Evolutionary conservation across 257 asterid species (phyloP).

Genomic region (Cynanchum wilfordii): DNA sequence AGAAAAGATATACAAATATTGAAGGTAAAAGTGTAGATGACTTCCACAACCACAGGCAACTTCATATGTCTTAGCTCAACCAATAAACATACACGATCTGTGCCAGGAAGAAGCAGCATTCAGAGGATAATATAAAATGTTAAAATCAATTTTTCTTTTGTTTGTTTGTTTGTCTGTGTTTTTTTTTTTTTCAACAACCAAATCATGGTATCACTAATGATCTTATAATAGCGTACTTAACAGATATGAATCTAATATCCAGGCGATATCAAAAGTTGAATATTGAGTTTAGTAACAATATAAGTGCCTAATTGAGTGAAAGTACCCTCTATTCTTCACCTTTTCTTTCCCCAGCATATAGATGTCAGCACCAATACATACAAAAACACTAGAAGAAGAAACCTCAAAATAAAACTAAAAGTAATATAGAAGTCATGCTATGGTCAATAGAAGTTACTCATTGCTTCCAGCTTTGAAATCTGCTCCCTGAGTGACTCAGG

Average conservation of each 20-base stretch:
- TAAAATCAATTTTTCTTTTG: too few relatives aligned
- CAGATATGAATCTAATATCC: background rate
- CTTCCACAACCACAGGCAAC: background rate
- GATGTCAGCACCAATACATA: background rate
- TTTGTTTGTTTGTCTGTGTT: too few relatives aligned
- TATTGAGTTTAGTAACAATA: background rate
- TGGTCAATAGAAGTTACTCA: constrained; percentile 50
- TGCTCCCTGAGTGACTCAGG: constrained; percentile 77
- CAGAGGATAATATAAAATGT: background rate
- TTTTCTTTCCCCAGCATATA: background rate
- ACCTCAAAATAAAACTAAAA: background rate
- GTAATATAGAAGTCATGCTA: background rate
- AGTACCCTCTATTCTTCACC: background rate
- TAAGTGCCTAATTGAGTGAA: background rate
- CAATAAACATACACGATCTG: background rate
- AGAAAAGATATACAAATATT: background rate
- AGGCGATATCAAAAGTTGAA: background rate
- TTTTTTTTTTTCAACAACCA: background rate
- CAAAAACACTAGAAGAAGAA: background rate
- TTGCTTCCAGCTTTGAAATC: constrained; percentile 73
- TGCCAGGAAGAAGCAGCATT: background rate
- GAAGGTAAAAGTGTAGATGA: background rate
- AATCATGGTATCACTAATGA: background rate
- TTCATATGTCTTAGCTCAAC: background rate
- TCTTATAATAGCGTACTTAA: background rate